These are phyloP conservation scores for Thymus quinquecostatus DNA, from an alignment of 257 asterid species.

Conservation along the genomic window DNA sequence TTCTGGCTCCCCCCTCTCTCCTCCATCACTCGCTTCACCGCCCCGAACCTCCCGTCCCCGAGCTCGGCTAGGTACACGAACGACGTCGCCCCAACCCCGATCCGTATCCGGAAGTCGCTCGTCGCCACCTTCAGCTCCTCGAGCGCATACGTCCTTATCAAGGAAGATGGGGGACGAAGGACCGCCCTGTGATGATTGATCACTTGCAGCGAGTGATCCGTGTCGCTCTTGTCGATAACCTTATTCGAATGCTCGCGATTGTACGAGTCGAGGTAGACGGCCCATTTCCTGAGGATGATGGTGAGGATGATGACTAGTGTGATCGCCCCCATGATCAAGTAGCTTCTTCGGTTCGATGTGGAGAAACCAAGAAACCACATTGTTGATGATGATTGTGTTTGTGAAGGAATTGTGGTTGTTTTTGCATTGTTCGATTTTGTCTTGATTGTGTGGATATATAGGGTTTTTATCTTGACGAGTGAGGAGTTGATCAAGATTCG, in stretches of 20 bases:
- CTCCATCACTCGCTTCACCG: conserved; percentile 72
- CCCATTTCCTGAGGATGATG: conserved; percentile 48
- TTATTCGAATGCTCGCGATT: conserved; percentile 20
- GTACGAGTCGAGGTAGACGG: conserved; percentile 32
- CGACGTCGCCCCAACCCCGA: conserved; percentile 78
- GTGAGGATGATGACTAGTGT: conserved; percentile 49
- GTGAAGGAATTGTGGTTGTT: conserved; percentile 15
- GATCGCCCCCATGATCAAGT: conserved; percentile 57
- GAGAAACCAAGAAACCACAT: conserved; percentile 71
- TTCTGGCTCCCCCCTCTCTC: conserved; percentile 80
- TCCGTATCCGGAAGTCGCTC: conserved; percentile 53
- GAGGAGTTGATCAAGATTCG: conserved; percentile 42
- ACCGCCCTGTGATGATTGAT: background rate
- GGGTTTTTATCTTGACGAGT: background rate
- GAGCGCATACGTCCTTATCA: conserved; percentile 64
- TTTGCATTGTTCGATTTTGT: conserved; percentile 29
- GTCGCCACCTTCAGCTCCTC: conserved; percentile 71
- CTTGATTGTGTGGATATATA: conserved; percentile 23
- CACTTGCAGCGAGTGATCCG: conserved; percentile 27
- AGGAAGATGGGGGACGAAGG: conserved; percentile 14
- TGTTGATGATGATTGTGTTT: conserved; percentile 23
- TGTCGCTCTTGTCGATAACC: conserved; percentile 23
- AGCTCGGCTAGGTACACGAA: conserved; percentile 76
- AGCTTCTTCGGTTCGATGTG: conserved; percentile 53
- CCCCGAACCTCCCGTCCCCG: conserved; percentile 63